Evolutionary conservation across 164 flowering plant genomes (phyloP), one percentile per base, ranked within the genome.

Genomic region (Protea cynaroides): DNA sequence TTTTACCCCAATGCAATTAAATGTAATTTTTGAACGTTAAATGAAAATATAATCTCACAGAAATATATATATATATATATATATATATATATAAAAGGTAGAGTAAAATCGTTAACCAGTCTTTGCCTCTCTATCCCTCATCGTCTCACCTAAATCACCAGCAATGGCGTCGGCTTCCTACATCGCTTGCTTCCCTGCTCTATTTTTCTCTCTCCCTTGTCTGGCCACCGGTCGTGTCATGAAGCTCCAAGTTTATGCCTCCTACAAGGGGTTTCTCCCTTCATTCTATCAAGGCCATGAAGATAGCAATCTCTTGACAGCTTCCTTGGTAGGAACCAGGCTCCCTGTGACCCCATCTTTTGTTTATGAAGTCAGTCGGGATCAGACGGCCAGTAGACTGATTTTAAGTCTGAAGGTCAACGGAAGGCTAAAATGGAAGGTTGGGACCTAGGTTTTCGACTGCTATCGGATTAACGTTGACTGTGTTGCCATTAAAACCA

Each of bases 391-490:
- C 0, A 89, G 90, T 11, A 79, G 68, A 59, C 55, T 88, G 15
- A 67, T 73, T 8, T 46, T 88, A 56, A 74, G 52, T 14, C 18
- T 88, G 22, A 84, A 80, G 73, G 58, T 80, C 37, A 74, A 72
- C 24, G 94, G 94, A 3, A 64, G 66, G 72, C 59, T 88, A 0
- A 58, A 87, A 52, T 88, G 94, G 94, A 88, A 82, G 64, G 83
- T 88, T 8, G 87, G 90, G 37, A 77, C 81, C 23, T 88, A 84
- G 89, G 85, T 83, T 36, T 88, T 90, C 2, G 78, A 87, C 1
- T 59, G 62, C 5, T 79, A 84, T 60, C 74, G 76, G 47, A 54
- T 88, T 21, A 74, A 73, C 40, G 83, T 88, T 7, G 70, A 81
- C 43, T 88, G 94, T 58, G 58, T 65, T 23, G 53, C 76, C 8